Base-by-base conservation (phyloP, 306 rosid species). In the Fagus sylvatica region DNA sequence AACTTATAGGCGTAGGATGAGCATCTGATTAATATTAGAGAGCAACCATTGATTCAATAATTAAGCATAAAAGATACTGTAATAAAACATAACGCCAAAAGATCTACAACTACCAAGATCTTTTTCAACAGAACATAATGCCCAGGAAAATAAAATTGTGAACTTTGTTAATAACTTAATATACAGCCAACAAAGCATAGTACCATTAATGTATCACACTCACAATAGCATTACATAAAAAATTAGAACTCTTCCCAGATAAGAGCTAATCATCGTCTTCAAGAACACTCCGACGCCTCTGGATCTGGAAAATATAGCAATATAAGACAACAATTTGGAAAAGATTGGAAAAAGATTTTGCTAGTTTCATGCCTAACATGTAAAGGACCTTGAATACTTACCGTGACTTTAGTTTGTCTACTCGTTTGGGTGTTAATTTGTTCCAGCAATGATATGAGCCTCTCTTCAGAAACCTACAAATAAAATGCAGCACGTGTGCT, bases 271-370 rank as follows among this genome's bases (percentile, higher is more conserved):
- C 98, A 78, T 95, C 99, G 12, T 95, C 99, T 30, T 95, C 99
- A 1, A 95, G 97, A 71, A 95, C 98, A 72, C 86, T 95, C 77
- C 98, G 90, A 76, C 99, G 98, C 94, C 99, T 92, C 77, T 89
- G 96, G 75, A 95, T 95, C 99, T 95, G 93, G 40, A 84, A 81
- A 9, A 28, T 1, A 61, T 15, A 42, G 22, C 6, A 22, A 72
- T n/a, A 53, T 11, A 68, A n/a, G 62, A 67, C 12, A 46, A 30
- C 59, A 70, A 54, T 15, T 39, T 10, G 13, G 8, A 39, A 15
- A 69, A 46, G 51, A 46, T 12, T 3, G 41, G 51, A 46, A 10
- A 60, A 60, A 61, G 2, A 32, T 4, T 5, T 12, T 61, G 7
- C 6, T 32, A 33, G 41, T 36, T 60, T 22, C 28, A 30, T 59